A percentile compares a stretch with the other conserved stretches of the same genome.
phyloP scores from a whole-genome alignment of 495 filamentous ascomycete species.

The Aspergillus diversus region DNA sequence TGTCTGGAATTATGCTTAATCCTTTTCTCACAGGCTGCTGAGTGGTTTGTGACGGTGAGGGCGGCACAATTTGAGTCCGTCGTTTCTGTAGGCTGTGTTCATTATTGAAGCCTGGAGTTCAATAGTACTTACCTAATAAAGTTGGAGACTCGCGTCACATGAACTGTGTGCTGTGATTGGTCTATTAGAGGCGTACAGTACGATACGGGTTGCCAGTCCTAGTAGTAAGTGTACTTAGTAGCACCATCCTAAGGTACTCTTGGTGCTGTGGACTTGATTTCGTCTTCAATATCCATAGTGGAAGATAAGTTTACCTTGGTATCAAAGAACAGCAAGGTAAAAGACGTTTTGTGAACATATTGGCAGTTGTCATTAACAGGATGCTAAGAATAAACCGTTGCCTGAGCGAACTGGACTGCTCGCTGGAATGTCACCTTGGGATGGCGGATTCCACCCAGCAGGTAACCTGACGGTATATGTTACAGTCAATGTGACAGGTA shows the following conservation, averaged over 20 bases:
- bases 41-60: neutral
- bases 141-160: neutral
- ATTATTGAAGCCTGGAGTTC: neutral
- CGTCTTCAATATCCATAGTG: too few relatives aligned
- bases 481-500: slow-evolving; percentile 4
- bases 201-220: too few relatives aligned
- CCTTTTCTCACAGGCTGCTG: neutral
- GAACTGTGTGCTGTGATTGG: neutral
- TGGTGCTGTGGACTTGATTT: too few relatives aligned
- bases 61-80: neutral
- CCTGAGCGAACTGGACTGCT: neutral
- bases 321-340: too few relatives aligned
- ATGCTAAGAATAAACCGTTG: too few relatives aligned
- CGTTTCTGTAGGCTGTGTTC: neutral
- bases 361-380: too few relatives aligned
- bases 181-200: too few relatives aligned
- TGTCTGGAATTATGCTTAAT: neutral
- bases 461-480: neutral
- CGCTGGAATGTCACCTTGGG: neutral
- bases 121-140: too few relatives aligned
- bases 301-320: too few relatives aligned
- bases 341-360: too few relatives aligned
- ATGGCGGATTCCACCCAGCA: neutral
- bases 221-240: too few relatives aligned
- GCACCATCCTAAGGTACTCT: too few relatives aligned